Evolutionary conservation across 345 rosid species (phyloP).

Genomic region (Excoecaria cochinchinensis): DNA sequence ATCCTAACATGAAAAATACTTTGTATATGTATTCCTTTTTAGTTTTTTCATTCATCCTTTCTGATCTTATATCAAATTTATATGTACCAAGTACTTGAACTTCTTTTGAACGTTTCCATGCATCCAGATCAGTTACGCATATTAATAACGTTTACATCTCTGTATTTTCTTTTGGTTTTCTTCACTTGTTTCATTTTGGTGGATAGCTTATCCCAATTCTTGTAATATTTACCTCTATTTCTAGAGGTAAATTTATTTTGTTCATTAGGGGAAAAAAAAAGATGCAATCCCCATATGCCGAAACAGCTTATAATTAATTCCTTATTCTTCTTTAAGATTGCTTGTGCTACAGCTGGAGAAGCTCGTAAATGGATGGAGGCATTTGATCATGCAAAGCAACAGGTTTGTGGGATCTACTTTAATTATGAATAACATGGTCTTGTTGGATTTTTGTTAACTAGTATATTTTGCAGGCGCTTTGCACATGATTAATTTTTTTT

Average conservation of each 20-base stretch:
- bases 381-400: conserved; percentile 93
- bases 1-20: background rate
- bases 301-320: conserved; percentile 14
- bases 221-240: background rate
- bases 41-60: background rate
- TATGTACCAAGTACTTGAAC: background rate
- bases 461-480: background rate
- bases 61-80: background rate
- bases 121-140: background rate
- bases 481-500: too few species aligned
- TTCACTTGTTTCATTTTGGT: background rate
- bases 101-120: background rate
- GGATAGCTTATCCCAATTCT: background rate
- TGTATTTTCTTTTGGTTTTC: background rate
- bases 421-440: conserved; percentile 9
- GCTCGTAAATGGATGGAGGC: conserved; percentile 89
- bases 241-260: background rate
- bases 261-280: background rate
- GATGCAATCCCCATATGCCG: conserved; percentile 1
- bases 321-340: conserved; percentile 61
- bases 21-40: background rate
- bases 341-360: conserved; percentile 90
- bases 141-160: background rate
- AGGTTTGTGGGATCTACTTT: conserved; percentile 47
- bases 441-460: background rate